Percentiles rank a stretch among this genome's conserved stretches.
These are phyloP conservation scores for Monosporascus sp. DNA, from an alignment of 2,329 filamentous ascomycete species.

Conservation along the genomic window DNA sequence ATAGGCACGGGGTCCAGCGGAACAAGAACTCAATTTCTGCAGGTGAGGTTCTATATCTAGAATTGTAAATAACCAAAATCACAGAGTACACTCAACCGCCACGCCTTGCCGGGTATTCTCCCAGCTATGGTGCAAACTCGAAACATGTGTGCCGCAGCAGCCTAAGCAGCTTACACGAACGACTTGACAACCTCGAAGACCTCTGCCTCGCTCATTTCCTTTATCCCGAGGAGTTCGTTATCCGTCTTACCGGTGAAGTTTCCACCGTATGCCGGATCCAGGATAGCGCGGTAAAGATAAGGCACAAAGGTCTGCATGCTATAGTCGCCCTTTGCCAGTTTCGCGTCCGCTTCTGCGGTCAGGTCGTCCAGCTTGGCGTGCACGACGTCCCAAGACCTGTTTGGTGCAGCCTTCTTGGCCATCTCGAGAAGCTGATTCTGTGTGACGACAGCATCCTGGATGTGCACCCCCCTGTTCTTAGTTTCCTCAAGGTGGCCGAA, in stretches of 20 bases:
- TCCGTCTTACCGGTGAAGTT: not conserved
- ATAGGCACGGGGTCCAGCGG: too few relatives aligned
- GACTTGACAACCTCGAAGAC: not conserved
- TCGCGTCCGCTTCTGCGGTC: slow-evolving; percentile 21
- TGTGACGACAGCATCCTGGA: slow-evolving; percentile 43
- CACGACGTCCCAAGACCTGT: slow-evolving; percentile 16
- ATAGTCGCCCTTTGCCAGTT: slow-evolving; percentile 24
- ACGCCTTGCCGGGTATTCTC: not conserved
- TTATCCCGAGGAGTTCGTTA: not conserved
- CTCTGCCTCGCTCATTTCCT: not conserved
- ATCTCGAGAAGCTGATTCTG: slow-evolving; percentile 43
- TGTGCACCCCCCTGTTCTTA: slow-evolving; percentile 46
- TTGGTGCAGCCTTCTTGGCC: slow-evolving; percentile 13
- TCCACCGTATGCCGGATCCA: slow-evolving; percentile 23
- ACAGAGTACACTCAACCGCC: not conserved
- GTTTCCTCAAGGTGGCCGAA: slow-evolving; percentile 40
- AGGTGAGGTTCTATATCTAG: too few relatives aligned
- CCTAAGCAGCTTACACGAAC: not conserved
- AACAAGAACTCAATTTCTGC: too few relatives aligned
- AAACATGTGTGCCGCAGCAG: too few relatives aligned
- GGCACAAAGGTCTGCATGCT: slow-evolving; percentile 16
- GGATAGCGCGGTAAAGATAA: slow-evolving; percentile 27
- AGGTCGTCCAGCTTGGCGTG: slow-evolving; percentile 18
- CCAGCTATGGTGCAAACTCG: too few relatives aligned
- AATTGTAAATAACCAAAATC: too few relatives aligned